A percentile compares a stretch with the other conserved stretches of the same genome.
Conservation (phyloP, 352 stramenopile species). For the Blastocystis sp. region DNA sequence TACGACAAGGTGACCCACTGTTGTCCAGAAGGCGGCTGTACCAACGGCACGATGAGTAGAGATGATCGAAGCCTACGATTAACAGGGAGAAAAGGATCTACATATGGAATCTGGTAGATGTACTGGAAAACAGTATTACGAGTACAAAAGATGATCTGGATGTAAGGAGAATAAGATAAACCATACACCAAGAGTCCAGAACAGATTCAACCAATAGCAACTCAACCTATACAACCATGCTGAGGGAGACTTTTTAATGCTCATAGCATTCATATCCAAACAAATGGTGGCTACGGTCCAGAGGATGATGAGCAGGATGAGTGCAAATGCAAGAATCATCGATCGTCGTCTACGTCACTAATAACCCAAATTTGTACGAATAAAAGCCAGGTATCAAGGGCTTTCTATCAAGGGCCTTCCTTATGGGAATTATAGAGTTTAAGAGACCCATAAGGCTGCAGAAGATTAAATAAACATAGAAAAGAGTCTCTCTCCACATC, state of each 20-base stretch:
- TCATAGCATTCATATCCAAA: background rate
- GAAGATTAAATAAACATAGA: constrained; percentile 20
- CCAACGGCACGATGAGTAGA: constrained; percentile 26
- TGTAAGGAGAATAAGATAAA: background rate
- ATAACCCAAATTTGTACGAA: background rate
- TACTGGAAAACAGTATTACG: constrained; percentile 44
- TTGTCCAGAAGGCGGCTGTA: background rate
- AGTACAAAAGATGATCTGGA: constrained; percentile 25
- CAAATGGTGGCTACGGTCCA: background rate
- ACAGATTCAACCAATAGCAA: constrained; percentile 32
- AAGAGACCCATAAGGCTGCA: constrained; percentile 5
- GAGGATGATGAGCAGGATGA: constrained; percentile 9
- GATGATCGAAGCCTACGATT: constrained; percentile 20
- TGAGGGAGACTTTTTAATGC: background rate
- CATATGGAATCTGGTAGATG: constrained; percentile 30
- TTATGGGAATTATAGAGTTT: background rate
- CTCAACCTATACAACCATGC: background rate
- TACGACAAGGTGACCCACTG: constrained; percentile 20
- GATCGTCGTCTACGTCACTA: background rate
- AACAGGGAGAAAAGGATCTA: background rate
- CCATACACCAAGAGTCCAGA: constrained; percentile 27
- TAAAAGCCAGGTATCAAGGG: background rate
- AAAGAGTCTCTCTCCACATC: constrained; percentile 11
- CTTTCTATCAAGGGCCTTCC: background rate
- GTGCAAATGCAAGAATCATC: background rate